Percentiles rank a stretch among this genome's conserved stretches.
Conservation (phyloP, 116 monocot species). For the Trichopus zeylanicus region DNA sequence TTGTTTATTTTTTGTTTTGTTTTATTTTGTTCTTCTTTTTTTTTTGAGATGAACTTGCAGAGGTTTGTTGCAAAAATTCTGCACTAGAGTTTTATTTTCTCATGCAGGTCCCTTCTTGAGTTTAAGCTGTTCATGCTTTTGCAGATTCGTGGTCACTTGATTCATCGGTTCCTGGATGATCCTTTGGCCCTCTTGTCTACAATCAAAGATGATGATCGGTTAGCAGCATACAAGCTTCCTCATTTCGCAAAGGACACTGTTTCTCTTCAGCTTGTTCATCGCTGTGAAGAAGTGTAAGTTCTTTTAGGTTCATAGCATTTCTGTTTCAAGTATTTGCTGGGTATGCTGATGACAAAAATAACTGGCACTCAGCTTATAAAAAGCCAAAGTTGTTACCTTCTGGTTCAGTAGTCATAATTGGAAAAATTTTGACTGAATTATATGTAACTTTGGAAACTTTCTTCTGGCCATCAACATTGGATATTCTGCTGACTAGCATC, state of each 20-base stretch:
- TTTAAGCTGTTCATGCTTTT: conserved; percentile 2
- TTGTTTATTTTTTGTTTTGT: too few species aligned
- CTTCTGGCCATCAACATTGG: too few species aligned
- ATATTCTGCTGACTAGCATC: too few species aligned
- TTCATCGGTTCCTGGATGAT: conserved; percentile 82
- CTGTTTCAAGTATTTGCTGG: neutral
- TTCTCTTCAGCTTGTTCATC: conserved; percentile 85
- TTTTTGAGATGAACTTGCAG: too few species aligned
- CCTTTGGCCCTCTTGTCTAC: conserved; percentile 59
- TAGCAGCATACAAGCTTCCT: conserved; percentile 79
- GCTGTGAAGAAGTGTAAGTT: conserved; percentile 63
- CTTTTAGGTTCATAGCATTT: neutral
- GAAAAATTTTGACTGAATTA: too few species aligned
- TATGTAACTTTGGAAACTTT: too few species aligned
- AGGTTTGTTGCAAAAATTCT: too few species aligned
- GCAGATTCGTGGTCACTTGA: conserved; percentile 71
- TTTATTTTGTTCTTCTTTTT: too few species aligned
- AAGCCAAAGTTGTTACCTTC: too few species aligned
- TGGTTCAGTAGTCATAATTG: too few species aligned
- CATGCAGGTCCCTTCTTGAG: neutral
- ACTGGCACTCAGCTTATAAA: neutral
- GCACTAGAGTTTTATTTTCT: neutral
- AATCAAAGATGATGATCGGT: conserved; percentile 84
- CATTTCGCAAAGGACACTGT: conserved; percentile 34
- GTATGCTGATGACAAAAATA: neutral